phyloP scores from a whole-genome alignment of 495 filamentous ascomycete genomes.

The Echria macrotheca region DNA sequence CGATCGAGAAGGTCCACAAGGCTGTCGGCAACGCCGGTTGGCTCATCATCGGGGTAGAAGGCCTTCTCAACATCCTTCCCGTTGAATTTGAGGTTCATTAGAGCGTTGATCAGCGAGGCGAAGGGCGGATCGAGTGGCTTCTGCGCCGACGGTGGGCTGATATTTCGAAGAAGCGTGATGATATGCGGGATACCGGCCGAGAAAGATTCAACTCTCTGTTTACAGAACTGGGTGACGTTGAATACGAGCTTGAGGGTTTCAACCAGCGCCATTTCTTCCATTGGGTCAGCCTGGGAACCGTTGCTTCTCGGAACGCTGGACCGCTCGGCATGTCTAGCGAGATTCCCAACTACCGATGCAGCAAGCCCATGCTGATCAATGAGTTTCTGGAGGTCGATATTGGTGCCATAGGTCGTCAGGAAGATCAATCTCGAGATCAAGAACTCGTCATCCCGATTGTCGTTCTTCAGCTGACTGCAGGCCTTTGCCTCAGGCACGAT shows the following conservation, averaged over 20 bases:
- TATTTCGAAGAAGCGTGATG: constrained; percentile 59
- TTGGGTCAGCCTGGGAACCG: constrained; percentile 45
- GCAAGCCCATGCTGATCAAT: constrained; percentile 66
- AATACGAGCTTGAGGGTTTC: constrained; percentile 88
- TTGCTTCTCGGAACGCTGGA: constrained; percentile 14
- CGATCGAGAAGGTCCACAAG: constrained; percentile 70
- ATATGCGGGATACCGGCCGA: constrained; percentile 63
- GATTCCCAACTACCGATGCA: constrained; percentile 61
- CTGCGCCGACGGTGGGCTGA: constrained; percentile 25
- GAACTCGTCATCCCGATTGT: constrained; percentile 84
- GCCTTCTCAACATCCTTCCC: constrained; percentile 31
- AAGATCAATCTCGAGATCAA: constrained; percentile 77
- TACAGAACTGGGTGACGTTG: constrained; percentile 57
- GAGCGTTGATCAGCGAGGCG: constrained; percentile 67
- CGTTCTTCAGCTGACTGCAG: constrained; percentile 67
- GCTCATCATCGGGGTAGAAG: constrained; percentile 63
- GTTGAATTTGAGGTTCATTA: constrained; percentile 70
- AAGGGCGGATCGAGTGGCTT: constrained; percentile 39
- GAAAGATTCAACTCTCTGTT: constrained; percentile 56
- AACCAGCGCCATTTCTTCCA: constrained; percentile 71
- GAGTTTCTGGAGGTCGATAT: constrained; percentile 59
- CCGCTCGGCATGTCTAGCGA: constrained; percentile 56
- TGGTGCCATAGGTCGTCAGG: constrained; percentile 77
- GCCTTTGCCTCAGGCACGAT: constrained; percentile 66
- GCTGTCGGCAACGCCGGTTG: constrained; percentile 57